Base-by-base conservation (phyloP, 2,329 filamentous ascomycete genomes). In the Phyllosticta citrichinensis region DNA sequence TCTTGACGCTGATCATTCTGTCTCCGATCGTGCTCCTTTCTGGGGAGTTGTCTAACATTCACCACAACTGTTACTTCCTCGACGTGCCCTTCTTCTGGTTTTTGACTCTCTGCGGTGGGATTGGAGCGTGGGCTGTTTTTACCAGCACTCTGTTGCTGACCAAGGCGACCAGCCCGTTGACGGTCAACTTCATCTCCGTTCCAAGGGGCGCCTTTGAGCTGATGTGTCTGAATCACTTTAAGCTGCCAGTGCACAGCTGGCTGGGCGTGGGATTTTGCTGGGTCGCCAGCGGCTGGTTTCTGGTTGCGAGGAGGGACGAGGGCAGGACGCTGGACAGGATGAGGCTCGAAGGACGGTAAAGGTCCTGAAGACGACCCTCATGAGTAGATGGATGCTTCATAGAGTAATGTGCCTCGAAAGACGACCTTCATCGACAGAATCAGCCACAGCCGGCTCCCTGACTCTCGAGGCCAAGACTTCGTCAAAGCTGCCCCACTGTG, bases 31-130 rank as follows among this genome's bases (percentile, higher is more conserved):
- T 80, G 20, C 66, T 81, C 25, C 63, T 82, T 19, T 79, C 77
- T 1, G 80, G 80, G 33, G 80, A 82, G 58, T 65, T 80, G 2
- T 67, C 69, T 5, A 73, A 78, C 60, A 80, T 83, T 35, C 72
- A 73, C 58, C 75, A 77, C 19, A 81, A 82, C 63, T 80, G 80
- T 60, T 81, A 81, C 59, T 79, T 81, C 68, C 73, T 82, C 11
- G 80, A 82, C 62, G 77, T 81, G 0, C 79, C 79, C 2, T 83
- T 79, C 68, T 81, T 81, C 70, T 82, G 80, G 80, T 70, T 82
- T 52, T 78, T 82, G 74, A 76, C 79, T 50, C 65, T 77, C 3
- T 78, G 78, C 60, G 78, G 78, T 2, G 77, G 77, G 1, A 67
- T 79, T 6, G 78, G 77, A 3, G 75, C 72, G 0, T 80, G 76